These are phyloP conservation scores for Carex kokanica DNA, from an alignment of 176 grass and related monocot genomes.

Conservation along the genomic window DNA sequence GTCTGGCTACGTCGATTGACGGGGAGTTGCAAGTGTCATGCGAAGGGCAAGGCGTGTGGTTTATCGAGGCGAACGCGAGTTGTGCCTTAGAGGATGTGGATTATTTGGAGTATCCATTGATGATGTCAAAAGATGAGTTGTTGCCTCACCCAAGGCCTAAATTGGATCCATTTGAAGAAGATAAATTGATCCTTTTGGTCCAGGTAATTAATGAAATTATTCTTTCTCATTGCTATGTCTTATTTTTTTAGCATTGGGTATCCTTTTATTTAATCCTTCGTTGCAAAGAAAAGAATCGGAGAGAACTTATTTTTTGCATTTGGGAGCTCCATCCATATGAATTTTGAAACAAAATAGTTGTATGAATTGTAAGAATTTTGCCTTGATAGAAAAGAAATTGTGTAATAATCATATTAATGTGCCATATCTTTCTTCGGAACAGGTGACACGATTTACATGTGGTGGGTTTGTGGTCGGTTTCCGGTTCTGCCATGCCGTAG, in stretches of 20 bases:
- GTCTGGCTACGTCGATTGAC: conserved; percentile 36
- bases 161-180: conserved; percentile 33
- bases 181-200: conserved; percentile 55
- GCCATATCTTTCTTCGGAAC: not conserved
- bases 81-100: conserved; percentile 63
- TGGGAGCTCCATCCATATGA: not conserved
- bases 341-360: not conserved
- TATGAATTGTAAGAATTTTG: not conserved
- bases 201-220: conserved; percentile 45
- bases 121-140: conserved; percentile 74
- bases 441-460: conserved; percentile 67
- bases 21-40: conserved; percentile 67
- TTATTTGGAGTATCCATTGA: conserved; percentile 86
- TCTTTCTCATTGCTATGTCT: not conserved
- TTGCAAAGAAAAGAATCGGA: conserved; percentile 8
- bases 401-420: conserved; percentile 10
- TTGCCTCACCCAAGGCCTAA: conserved; percentile 53
- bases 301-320: not conserved
- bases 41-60: conserved; percentile 61
- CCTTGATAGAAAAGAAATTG: not conserved
- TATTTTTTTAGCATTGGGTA: not conserved
- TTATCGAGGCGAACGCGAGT: conserved; percentile 40
- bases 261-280: not conserved
- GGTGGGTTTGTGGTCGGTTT: conserved; percentile 79
- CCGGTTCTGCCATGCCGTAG: conserved; percentile 76